Conservation (phyloP, 768 basidiomycete species). For the Hericium coralloides region DNA sequence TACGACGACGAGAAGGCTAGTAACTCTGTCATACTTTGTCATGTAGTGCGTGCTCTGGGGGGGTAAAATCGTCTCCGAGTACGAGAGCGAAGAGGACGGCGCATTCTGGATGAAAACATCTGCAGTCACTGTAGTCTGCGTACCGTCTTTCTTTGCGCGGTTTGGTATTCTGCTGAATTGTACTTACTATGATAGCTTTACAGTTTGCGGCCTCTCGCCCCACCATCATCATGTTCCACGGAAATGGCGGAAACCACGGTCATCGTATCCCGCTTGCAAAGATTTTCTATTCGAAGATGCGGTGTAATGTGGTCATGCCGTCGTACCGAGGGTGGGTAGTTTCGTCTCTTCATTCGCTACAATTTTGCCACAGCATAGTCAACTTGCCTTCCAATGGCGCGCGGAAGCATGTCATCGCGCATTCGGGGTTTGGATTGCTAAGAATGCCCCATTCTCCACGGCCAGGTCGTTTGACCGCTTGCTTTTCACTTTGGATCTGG, state of each 20-base stretch:
- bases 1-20: slow-evolving; percentile 48
- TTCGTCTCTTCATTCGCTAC: neutral
- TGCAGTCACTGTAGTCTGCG: neutral
- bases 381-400: neutral
- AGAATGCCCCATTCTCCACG: too few species aligned
- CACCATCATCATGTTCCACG: slow-evolving; percentile 90
- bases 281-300: slow-evolving; percentile 72
- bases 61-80: neutral
- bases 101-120: too few species aligned
- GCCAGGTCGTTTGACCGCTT: neutral
- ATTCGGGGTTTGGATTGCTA: neutral
- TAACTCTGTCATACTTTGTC: neutral
- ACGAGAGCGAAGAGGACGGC: neutral
- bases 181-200: neutral
- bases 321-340: slow-evolving; percentile 78
- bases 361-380: neutral
- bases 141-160: neutral
- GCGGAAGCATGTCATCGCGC: too few species aligned
- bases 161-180: neutral
- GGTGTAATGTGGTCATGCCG: slow-evolving; percentile 91
- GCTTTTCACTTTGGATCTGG: too few species aligned
- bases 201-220: slow-evolving; percentile 51
- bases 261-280: slow-evolving; percentile 85
- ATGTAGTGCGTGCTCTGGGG: neutral
- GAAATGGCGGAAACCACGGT: slow-evolving; percentile 80